Evolutionary conservation across 352 stramenopile genomes (phyloP), one percentile per base, ranked within the genome.

Genomic region (Phytophthora agathidicida): DNA sequence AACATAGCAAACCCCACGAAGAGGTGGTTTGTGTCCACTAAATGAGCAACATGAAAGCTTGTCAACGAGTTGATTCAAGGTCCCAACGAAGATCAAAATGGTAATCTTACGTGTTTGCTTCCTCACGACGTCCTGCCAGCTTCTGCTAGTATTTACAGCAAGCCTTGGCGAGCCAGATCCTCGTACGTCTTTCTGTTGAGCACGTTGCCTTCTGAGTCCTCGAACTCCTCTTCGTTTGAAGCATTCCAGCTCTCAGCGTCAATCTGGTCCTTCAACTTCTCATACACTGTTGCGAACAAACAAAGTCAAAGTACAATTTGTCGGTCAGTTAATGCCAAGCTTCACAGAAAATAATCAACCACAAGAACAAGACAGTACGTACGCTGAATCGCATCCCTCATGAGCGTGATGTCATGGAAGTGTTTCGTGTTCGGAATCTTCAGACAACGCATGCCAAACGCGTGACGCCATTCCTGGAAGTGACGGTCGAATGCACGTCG

Each of bases 341-440:
- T n/a, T n/a, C n/a, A n/a, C n/a, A 7, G 20, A 0, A 41, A n/a
- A 27, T 19, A 28, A 37, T 26, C 3, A 65, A 17, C 6, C 11
- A 47, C 16, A 65, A 55, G 10, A 17, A 47, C 16, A 65, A 55
- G 10, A 17, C 17, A 28, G 24, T 19, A 75, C 80, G 54, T 80
- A 93, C 80, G 41, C 37, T 87, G 77, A 38, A 91, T 93, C 26
- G 96, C 97, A 73, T 99, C 98, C 48, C 96, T 94, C 73, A 99
- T 99, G 46, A 96, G 92, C 22, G 92, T 99, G 35, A 99, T 98
- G 47, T 99, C 97, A 79, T 99, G 97, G 75, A 99, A 99, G 67
- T 99, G 97, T 64, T 99, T 99, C 13, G 96, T 99, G 77, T 99
- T 99, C 6, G 98, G 98, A 73, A 99, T 99, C 27, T 96, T 96